These are phyloP conservation scores for Aspergillus ustus DNA, from an alignment of 2,329 filamentous ascomycete species.

Conservation along the genomic window DNA sequence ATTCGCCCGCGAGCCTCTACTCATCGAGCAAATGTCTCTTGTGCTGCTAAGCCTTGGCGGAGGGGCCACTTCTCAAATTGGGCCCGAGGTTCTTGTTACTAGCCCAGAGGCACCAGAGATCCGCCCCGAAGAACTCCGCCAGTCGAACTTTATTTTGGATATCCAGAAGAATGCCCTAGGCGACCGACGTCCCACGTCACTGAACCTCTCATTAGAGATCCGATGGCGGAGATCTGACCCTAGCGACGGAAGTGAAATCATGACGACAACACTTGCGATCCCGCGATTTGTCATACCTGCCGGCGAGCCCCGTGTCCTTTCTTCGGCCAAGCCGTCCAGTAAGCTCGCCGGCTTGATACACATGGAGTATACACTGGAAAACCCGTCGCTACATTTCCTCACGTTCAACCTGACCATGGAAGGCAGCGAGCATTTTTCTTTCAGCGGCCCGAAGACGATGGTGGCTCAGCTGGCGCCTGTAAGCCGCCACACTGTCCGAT, in stretches of 20 bases:
- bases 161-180: conserved; percentile 79
- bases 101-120: conserved; percentile 50
- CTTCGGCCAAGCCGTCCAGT: conserved; percentile 47
- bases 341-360: conserved; percentile 45
- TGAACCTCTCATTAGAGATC: conserved; percentile 77
- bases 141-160: conserved; percentile 73
- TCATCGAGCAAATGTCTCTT: conserved; percentile 69
- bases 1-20: conserved; percentile 69
- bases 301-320: conserved; percentile 83
- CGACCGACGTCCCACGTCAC: conserved; percentile 73
- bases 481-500: conserved; percentile 74
- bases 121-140: conserved; percentile 69
- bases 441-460: conserved; percentile 83
- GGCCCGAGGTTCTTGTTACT: conserved; percentile 37
- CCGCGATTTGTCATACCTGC: conserved; percentile 81
- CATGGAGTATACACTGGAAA: conserved; percentile 78
- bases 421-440: conserved; percentile 87
- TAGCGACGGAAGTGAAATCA: conserved; percentile 46
- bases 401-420: conserved; percentile 94
- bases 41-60: conserved; percentile 65
- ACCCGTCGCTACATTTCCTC: conserved; percentile 90
- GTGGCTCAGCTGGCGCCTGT: conserved; percentile 82
- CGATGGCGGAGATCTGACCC: conserved; percentile 69
- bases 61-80: conserved; percentile 62
- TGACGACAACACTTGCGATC: conserved; percentile 72